phyloP scores from a whole-genome alignment of 129 eudicot species.

The Flaveria linearis region DNA sequence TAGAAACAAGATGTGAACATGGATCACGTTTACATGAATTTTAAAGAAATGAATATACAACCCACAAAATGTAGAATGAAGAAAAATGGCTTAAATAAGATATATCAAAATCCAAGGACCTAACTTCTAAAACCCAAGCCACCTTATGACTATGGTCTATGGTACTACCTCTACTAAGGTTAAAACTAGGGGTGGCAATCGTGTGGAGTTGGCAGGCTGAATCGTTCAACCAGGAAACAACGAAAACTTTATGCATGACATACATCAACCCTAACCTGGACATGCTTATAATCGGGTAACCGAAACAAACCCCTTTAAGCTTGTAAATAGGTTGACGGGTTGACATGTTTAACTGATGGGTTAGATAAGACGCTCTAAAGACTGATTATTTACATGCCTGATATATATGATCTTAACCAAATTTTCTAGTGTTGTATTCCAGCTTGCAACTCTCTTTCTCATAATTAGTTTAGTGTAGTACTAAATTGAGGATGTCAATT shows the following conservation, averaged over 20 bases:
- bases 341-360: neutral
- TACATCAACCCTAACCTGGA: neutral
- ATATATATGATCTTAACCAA: too few relatives aligned
- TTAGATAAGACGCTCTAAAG: too few relatives aligned
- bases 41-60: neutral
- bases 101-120: neutral
- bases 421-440: neutral
- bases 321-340: neutral
- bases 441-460: neutral
- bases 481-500: neutral
- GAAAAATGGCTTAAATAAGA: neutral
- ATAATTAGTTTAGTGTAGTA: neutral
- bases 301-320: neutral
- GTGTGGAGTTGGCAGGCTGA: neutral
- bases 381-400: too few relatives aligned
- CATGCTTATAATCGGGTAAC: neutral
- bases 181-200: neutral
- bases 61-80: conserved; percentile 1
- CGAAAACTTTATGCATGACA: neutral
- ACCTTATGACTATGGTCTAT: neutral
- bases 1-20: neutral
- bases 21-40: neutral
- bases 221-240: neutral
- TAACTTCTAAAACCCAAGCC: conserved; percentile 8
- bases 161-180: neutral